Base-by-base conservation (phyloP, 345 rosid species). In the Rhizophora apiculata region DNA sequence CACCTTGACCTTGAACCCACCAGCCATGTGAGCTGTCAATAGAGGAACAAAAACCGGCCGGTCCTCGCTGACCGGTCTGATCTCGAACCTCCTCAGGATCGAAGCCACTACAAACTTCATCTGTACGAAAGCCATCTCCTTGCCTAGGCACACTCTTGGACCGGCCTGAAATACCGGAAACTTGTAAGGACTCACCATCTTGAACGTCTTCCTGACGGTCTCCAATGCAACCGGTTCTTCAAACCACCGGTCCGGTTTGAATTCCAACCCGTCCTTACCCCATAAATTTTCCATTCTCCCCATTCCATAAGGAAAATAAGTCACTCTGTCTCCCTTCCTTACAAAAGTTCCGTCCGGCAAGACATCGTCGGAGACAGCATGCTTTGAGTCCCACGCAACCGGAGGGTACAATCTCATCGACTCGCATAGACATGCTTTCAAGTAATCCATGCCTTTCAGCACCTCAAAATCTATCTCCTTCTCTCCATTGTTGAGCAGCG, bases 81-180 rank as follows among this genome's bases (percentile, higher is more conserved):
- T 20, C 65, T 76, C 68, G 48, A 76, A 76, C 65, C 72, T 68
- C 37, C 69, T 56, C 55, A 76, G 49, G 3, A 86, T 46, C 1
- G 87, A 78, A 39, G 84, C 85, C 65, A 85, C 79, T 62, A 82
- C 79, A 26, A 81, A 84, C 61, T 82, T 89, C 92, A 89, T 89
- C 80, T 89, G 90, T 61, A 82, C 29, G 55, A 84, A 82, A n/a
- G 92, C 96, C 96, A 87, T 89, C 69, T 89, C 86, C 65, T 87
- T 88, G 1, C 96, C 96, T 0, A 89, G 74, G 70, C 96, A 89
- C 52, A 87, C 82, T 71, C 92, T 87, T 19, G 92, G 96, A 71
- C 96, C 92, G 2, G 92, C 96, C 68, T 89, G 96, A 30, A 89
- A 89, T 51, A 89, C 85, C 4, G 92, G 89, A 55, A 82, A 89